Conservation (phyloP, 2,329 filamentous ascomycete species). For the Fulvia fulva region DNA sequence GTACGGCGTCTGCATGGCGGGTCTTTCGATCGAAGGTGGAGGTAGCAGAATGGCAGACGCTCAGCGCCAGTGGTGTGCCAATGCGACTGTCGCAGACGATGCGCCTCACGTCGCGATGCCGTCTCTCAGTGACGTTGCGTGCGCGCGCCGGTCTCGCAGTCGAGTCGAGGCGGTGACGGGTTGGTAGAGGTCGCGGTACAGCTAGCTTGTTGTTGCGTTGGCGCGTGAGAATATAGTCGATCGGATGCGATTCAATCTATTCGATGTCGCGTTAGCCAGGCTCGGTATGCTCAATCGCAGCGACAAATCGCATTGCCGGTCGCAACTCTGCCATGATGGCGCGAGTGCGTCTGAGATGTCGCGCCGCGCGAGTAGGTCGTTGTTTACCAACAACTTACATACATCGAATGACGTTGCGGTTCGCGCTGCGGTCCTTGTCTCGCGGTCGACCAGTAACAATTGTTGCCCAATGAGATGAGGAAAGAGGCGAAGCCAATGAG, state of each 20-base stretch:
- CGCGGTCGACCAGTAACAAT: background rate
- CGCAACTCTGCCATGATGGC: background rate
- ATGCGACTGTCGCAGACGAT: background rate
- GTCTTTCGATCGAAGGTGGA: background rate
- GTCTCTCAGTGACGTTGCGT: background rate
- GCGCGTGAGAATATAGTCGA: background rate
- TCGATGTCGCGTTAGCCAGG: background rate
- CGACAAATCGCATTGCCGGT: background rate
- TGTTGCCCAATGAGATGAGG: background rate
- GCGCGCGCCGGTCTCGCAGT: background rate
- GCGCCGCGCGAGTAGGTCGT: background rate
- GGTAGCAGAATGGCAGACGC: background rate
- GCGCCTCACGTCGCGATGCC: background rate
- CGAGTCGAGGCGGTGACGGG: background rate
- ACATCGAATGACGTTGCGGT: background rate
- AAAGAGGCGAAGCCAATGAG: background rate
- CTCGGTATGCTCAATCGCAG: background rate
- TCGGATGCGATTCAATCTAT: background rate
- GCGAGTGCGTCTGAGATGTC: background rate
- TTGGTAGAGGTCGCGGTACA: background rate
- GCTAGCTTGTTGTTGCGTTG: background rate
- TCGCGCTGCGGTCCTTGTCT: background rate
- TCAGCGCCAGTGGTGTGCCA: background rate
- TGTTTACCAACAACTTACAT: background rate
- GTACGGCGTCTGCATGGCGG: slow-evolving; percentile 30